Percentiles rank a stretch among this genome's conserved stretches.
phyloP scores from a whole-genome alignment of 495 filamentous ascomycete species.

The Hyaloscypha finlandica region DNA sequence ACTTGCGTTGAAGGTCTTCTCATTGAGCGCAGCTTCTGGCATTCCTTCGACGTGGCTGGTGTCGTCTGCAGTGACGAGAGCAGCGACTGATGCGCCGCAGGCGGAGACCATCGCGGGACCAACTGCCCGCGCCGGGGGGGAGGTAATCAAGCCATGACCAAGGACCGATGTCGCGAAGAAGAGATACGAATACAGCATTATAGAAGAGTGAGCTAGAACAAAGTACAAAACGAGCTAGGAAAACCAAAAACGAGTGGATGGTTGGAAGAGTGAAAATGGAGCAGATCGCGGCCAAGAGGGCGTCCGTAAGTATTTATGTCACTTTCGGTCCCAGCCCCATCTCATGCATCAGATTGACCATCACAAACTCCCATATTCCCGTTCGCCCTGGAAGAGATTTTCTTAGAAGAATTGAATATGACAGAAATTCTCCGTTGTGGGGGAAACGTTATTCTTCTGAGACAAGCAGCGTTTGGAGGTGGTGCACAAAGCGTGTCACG shows the following conservation, averaged over 20 bases:
- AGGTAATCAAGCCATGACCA: slow-evolving; percentile 64
- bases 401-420: too few species aligned
- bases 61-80: slow-evolving; percentile 62
- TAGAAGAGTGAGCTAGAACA: slow-evolving; percentile 4
- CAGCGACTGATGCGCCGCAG: slow-evolving; percentile 63
- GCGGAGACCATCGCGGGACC: slow-evolving; percentile 59
- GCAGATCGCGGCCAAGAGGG: neutral
- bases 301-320: neutral
- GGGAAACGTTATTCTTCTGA: too few species aligned
- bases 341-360: slow-evolving; percentile 11
- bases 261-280: neutral
- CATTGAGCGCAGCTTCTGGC: slow-evolving; percentile 56
- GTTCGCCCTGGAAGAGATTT: too few species aligned
- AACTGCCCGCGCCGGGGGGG: slow-evolving; percentile 59
- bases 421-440: too few species aligned
- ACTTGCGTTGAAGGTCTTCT: slow-evolving; percentile 57
- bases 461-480: too few species aligned
- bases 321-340: neutral
- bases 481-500: too few species aligned
- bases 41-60: slow-evolving; percentile 70
- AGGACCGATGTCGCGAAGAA: slow-evolving; percentile 48
- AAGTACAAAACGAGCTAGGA: slow-evolving; percentile 15
- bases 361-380: neutral
- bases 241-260: slow-evolving; percentile 11
- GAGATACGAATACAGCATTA: slow-evolving; percentile 20